These are phyloP conservation scores for Phanerochaete carnosa DNA, from an alignment of 768 basidiomycete species.

Conservation along the genomic window DNA sequence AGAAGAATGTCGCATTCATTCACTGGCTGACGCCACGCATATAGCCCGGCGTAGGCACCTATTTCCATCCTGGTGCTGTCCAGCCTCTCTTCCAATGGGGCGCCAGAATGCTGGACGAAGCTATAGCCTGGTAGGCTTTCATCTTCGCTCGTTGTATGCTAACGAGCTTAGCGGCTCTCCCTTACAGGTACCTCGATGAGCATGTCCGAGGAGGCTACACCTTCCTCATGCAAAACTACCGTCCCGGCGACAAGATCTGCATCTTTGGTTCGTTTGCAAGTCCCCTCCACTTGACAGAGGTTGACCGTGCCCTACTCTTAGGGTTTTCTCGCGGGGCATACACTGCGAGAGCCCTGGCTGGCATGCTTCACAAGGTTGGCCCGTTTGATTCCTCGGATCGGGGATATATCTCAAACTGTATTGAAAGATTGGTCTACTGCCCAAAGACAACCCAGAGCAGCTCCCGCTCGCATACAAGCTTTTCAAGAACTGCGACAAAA, in stretches of 20 bases:
- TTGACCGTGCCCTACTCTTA: slow-evolving; percentile 26
- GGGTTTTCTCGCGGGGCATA: slow-evolving; percentile 78
- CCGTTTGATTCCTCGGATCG: neutral
- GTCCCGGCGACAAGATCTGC: slow-evolving; percentile 69
- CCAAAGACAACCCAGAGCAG: slow-evolving; percentile 64
- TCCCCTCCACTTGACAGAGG: neutral
- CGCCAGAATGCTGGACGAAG: slow-evolving; percentile 63
- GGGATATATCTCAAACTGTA: neutral
- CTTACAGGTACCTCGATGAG: slow-evolving; percentile 57
- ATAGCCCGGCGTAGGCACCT: slow-evolving; percentile 46
- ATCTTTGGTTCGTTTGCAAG: slow-evolving; percentile 56
- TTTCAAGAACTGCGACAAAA: slow-evolving; percentile 51
- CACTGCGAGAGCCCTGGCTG: slow-evolving; percentile 69
- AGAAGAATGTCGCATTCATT: neutral
- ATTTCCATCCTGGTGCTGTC: slow-evolving; percentile 64
- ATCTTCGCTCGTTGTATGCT: neutral
- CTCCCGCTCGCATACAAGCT: slow-evolving; percentile 73
- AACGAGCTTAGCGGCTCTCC: neutral
- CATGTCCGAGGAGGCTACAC: slow-evolving; percentile 76
- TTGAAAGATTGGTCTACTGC: slow-evolving; percentile 64
- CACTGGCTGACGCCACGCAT: neutral
- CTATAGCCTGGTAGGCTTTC: slow-evolving; percentile 62
- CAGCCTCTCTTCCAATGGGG: slow-evolving; percentile 54
- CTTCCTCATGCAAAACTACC: slow-evolving; percentile 78
- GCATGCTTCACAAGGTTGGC: slow-evolving; percentile 65